These are phyloP conservation scores for Mortierella alpina DNA, from an alignment of 192 early-diverging fungal species.

Conservation along the genomic window DNA sequence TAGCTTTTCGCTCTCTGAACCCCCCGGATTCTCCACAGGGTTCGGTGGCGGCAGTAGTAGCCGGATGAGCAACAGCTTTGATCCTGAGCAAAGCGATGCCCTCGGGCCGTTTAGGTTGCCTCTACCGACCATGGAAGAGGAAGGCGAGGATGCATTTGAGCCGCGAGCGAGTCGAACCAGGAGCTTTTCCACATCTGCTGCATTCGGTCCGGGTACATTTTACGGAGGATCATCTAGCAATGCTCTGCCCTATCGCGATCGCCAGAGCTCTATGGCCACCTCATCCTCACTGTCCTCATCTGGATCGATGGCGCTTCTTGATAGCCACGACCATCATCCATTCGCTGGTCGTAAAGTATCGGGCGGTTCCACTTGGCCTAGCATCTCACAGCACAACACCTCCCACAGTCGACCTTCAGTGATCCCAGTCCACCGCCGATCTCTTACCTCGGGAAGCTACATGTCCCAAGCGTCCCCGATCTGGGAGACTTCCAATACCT, in stretches of 20 bases:
- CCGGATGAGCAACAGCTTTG: not conserved
- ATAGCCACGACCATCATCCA: slow-evolving; percentile 16
- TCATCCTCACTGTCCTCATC: not conserved
- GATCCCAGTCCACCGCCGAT: slow-evolving; percentile 23
- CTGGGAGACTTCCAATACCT: slow-evolving; percentile 26
- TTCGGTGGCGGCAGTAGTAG: not conserved
- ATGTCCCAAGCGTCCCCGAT: slow-evolving; percentile 5
- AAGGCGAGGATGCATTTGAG: slow-evolving; percentile 28
- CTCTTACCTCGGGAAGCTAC: slow-evolving; percentile 19
- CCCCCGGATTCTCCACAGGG: slow-evolving; percentile 16
- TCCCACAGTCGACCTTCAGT: not conserved
- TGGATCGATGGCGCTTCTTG: not conserved
- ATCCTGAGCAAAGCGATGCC: slow-evolving; percentile 4
- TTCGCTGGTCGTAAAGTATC: slow-evolving; percentile 11
- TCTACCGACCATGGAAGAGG: slow-evolving; percentile 36
- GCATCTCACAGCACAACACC: not conserved
- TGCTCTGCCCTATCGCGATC: not conserved
- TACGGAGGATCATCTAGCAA: slow-evolving; percentile 14
- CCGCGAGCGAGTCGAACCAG: slow-evolving; percentile 27
- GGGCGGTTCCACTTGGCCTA: slow-evolving; percentile 28
- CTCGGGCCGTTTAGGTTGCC: slow-evolving; percentile 8
- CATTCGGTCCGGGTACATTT: slow-evolving; percentile 31
- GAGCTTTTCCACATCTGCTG: slow-evolving; percentile 46
- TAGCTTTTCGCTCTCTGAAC: slow-evolving; percentile 41
- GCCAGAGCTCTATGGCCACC: slow-evolving; percentile 9